Evolutionary conservation across 2,329 filamentous ascomycete genomes (phyloP).

Genomic region (Aspergillus ruber): DNA sequence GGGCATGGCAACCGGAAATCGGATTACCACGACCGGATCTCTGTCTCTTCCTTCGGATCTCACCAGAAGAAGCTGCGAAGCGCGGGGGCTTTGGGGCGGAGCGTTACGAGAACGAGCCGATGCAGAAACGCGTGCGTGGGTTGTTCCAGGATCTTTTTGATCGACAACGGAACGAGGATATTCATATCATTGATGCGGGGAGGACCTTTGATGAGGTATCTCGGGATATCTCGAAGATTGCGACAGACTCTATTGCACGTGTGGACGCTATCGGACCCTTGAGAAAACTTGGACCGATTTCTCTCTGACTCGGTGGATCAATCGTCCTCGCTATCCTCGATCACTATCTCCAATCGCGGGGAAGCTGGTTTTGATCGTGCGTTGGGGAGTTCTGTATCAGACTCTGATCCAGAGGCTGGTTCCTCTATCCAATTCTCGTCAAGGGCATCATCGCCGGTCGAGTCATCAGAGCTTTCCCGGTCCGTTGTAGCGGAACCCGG

Average conservation of each 20-base stretch:
- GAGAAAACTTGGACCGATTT: constrained; percentile 27
- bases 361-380: constrained; percentile 6
- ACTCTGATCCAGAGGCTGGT: constrained; percentile 21
- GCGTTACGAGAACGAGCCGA: constrained; percentile 75
- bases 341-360: constrained; percentile 35
- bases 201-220: constrained; percentile 47
- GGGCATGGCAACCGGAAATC: constrained; percentile 78
- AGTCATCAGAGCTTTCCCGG: constrained; percentile 11
- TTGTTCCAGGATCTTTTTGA: constrained; percentile 57
- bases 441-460: constrained; percentile 18
- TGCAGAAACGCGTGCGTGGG: constrained; percentile 72
- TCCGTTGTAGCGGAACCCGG: not conserved
- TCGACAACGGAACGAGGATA: constrained; percentile 40
- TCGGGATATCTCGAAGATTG: constrained; percentile 27
- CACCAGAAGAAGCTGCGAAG: constrained; percentile 62
- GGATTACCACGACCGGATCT: constrained; percentile 83
- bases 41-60: constrained; percentile 79
- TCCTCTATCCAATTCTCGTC: constrained; percentile 30
- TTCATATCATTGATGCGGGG: constrained; percentile 52
- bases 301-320: constrained; percentile 10
- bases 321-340: constrained; percentile 50
- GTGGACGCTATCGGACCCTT: constrained; percentile 30
- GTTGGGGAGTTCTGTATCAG: constrained; percentile 12
- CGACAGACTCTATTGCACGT: constrained; percentile 23
- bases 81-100: constrained; percentile 86